A percentile compares a stretch with the other conserved stretches of the same genome.
These are phyloP conservation scores for Polygonum aviculare DNA, from an alignment of 148 eudicot genomes.

Conservation along the genomic window DNA sequence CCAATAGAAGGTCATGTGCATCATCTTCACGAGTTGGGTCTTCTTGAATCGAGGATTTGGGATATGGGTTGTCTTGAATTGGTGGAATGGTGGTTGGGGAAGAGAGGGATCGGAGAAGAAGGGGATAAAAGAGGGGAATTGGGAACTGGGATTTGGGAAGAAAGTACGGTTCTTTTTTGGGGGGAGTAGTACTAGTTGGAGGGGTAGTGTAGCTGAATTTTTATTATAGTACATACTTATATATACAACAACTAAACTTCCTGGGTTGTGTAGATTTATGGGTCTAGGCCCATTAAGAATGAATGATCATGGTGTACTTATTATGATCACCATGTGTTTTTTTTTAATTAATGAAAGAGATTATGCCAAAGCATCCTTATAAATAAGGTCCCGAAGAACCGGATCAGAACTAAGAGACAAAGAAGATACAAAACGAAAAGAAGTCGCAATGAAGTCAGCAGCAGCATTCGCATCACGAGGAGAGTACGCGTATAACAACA, in stretches of 20 bases:
- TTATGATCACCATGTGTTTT: no score
- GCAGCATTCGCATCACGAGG: no score
- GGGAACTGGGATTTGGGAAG: not conserved
- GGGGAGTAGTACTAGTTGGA: not conserved
- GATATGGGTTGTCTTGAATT: not conserved
- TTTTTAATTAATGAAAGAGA: no score
- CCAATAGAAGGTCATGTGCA: constrained; percentile 68
- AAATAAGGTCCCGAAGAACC: no score
- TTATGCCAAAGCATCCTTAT: no score
- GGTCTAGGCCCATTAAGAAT: not conserved
- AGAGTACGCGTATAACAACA: no score
- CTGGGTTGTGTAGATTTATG: not conserved
- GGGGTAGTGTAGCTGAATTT: not conserved
- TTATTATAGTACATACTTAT: not conserved
- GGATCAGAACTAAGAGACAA: no score
- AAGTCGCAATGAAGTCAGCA: no score
- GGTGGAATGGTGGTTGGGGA: constrained; percentile 7
- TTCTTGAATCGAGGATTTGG: not conserved
- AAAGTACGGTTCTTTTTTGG: not conserved
- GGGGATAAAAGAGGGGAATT: not conserved
- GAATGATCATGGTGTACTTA: not conserved
- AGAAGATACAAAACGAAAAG: no score
- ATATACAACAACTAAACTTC: no score
- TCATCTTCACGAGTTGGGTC: constrained; percentile 20
- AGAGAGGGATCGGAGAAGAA: not conserved